Conservation (phyloP, 2,329 filamentous ascomycete species). For the Xenoacremonium recifei region DNA sequence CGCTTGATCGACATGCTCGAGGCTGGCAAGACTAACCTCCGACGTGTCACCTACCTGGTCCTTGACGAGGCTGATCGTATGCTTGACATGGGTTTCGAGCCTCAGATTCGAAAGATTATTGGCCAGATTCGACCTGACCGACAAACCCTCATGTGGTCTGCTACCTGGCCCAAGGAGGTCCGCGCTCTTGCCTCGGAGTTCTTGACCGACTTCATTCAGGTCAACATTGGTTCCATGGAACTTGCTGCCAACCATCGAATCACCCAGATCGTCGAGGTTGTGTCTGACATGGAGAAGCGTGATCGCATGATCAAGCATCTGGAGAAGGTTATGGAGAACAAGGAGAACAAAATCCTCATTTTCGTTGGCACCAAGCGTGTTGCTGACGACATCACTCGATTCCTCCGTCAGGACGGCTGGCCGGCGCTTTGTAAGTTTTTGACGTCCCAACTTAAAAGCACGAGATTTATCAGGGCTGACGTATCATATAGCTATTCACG, state of each 20-base stretch:
- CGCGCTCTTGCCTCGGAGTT: conserved; percentile 88
- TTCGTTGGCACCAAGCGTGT: conserved; percentile 95
- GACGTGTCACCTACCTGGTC: conserved; percentile 95
- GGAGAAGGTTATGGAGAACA: conserved; percentile 97
- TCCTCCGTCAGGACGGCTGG: conserved; percentile 97
- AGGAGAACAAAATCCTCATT: conserved; percentile 90
- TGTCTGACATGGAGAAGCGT: conserved; percentile 95
- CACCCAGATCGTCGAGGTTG: conserved; percentile 95
- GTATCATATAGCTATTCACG: conserved; percentile 76
- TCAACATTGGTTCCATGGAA: conserved; percentile 97
- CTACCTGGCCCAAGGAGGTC: conserved; percentile 98
- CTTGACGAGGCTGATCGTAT: conserved; percentile 99
- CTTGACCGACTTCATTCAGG: conserved; percentile 94
- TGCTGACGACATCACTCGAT: conserved; percentile 95
- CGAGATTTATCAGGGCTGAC: conserved; percentile 32
- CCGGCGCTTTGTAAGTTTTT: conserved; percentile 80
- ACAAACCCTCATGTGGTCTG: conserved; percentile 99
- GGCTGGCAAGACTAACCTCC: conserved; percentile 95
- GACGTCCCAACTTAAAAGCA: conserved; percentile 34
- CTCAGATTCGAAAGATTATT: conserved; percentile 98
- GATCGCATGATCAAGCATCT: conserved; percentile 96
- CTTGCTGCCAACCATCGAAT: conserved; percentile 97
- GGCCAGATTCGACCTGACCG: conserved; percentile 95
- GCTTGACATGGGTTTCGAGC: conserved; percentile 99
- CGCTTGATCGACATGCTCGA: conserved; percentile 99